Base-by-base conservation (phyloP, 805 yeast genomes). In the Yamadazyma ubonensis region DNA sequence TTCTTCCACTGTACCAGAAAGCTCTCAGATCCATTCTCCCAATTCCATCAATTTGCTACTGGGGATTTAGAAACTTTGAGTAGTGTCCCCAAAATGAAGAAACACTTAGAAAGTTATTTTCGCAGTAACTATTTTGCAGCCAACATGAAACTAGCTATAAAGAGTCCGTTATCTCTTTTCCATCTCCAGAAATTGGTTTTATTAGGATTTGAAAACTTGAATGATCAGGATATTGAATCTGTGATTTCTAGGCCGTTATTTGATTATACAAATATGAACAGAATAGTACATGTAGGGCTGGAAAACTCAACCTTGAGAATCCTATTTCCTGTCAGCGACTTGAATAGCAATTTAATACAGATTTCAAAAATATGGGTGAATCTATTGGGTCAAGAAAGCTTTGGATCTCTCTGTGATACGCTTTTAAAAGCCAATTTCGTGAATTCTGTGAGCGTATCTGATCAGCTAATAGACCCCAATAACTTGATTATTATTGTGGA, bases 161-260 rank as follows among this genome's bases (percentile, higher is more conserved):
- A 75, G 49, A 83, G 90, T 0, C 81, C 89, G 0, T 85, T 81
- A 41, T 78, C 90, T 0, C 47, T 83, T 23, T 80, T 79, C 46
- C 58, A 63, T 18, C 54, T 85, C 25, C 76, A 74, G 30, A 82
- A 76, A 49, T 42, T 79, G 12, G 81, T 80, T 0, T 29, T 67
- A 1, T 31, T 60, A 1, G 54, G 67, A 39, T 82, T 81, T 49
- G 54, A 64, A 12, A 61, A 55, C 22, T 52, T 76, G 12, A 36
- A 25, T 2, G 18, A 16, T 5, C 22, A 20, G 5, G 5, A 14
- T 6, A 17, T 10, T 9, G 15, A 16, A 7, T 5, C 8, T 2
- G 11, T 9, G 3, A 19, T 17, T 8, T 29, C 36, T 2, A 12
- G 6, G 7, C 32, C 38, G 18, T 6, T 30, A 9, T 29, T 26